These are phyloP conservation scores for Pyricularia pennisetigena DNA, from an alignment of 2,329 filamentous ascomycete species.

Conservation along the genomic window DNA sequence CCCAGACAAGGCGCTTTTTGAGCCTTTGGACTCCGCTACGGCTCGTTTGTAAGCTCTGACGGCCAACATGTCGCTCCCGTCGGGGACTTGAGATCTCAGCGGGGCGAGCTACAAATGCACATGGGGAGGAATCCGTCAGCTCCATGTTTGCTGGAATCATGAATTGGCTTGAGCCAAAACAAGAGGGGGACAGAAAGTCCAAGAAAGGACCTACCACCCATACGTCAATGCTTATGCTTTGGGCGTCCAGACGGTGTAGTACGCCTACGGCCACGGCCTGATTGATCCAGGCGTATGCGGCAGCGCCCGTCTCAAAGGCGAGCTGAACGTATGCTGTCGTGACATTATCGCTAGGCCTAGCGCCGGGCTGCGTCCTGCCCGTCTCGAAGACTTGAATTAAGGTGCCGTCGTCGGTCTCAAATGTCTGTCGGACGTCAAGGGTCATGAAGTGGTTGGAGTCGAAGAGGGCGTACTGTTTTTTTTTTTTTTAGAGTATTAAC, in stretches of 20 bases:
- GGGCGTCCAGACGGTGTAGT: background rate
- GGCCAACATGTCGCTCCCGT: background rate
- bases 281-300: conserved; percentile 1
- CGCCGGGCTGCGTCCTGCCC: background rate
- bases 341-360: background rate
- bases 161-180: background rate
- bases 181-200: too few species aligned
- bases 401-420: conserved; percentile 5
- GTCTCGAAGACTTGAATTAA: conserved; percentile 1
- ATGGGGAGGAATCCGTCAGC: background rate
- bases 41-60: background rate
- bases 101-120: background rate
- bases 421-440: conserved; percentile 3
- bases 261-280: background rate
- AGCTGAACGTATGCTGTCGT: conserved; percentile 1
- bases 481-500: background rate
- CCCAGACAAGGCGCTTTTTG: background rate
- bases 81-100: background rate
- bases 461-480: background rate
- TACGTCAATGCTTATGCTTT: background rate
- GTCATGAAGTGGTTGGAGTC: conserved; percentile 1
- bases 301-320: background rate
- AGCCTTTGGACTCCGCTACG: background rate
- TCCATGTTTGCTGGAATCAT: background rate
- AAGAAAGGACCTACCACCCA: conserved; percentile 4